Conservation (phyloP, 2,329 filamentous ascomycete species). For the Fusarium mexicanum region DNA sequence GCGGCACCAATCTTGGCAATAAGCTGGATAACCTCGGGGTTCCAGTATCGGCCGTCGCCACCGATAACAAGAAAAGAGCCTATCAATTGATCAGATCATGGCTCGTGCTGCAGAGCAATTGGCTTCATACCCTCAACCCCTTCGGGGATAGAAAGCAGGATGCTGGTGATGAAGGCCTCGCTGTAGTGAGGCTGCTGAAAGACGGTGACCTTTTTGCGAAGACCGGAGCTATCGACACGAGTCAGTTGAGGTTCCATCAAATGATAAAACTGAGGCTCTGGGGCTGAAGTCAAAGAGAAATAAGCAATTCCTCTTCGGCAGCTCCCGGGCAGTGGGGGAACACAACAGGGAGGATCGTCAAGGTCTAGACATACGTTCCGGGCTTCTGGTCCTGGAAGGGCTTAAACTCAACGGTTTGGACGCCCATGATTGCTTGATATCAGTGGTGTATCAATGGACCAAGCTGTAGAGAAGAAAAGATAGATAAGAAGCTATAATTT, state of each 20-base stretch:
- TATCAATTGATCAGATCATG: constrained; percentile 43
- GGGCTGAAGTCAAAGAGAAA: background rate
- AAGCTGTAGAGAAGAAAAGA: background rate
- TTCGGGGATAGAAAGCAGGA: constrained; percentile 95
- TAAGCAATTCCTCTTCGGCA: background rate
- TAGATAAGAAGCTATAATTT: background rate
- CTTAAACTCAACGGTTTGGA: constrained; percentile 81
- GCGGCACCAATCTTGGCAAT: constrained; percentile 97
- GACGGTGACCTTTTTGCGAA: constrained; percentile 98
- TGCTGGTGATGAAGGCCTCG: constrained; percentile 93
- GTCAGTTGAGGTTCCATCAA: constrained; percentile 17
- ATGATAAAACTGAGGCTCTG: background rate
- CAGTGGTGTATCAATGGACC: constrained; percentile 1
- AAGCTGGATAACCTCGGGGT: constrained; percentile 94
- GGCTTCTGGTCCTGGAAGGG: constrained; percentile 97
- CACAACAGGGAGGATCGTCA: constrained; percentile 13
- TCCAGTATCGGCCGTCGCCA: constrained; percentile 96
- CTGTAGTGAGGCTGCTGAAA: constrained; percentile 97
- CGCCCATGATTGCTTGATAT: constrained; percentile 65
- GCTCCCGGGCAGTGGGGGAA: constrained; percentile 13
- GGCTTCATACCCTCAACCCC: constrained; percentile 75
- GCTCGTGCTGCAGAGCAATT: background rate
- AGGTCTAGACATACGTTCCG: constrained; percentile 81
- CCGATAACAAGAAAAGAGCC: constrained; percentile 91
- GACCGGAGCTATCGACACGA: constrained; percentile 76